Percentiles rank a stretch among this genome's conserved stretches.
Conservation (phyloP, 805 yeast genomes). For the Candida argentea region DNA sequence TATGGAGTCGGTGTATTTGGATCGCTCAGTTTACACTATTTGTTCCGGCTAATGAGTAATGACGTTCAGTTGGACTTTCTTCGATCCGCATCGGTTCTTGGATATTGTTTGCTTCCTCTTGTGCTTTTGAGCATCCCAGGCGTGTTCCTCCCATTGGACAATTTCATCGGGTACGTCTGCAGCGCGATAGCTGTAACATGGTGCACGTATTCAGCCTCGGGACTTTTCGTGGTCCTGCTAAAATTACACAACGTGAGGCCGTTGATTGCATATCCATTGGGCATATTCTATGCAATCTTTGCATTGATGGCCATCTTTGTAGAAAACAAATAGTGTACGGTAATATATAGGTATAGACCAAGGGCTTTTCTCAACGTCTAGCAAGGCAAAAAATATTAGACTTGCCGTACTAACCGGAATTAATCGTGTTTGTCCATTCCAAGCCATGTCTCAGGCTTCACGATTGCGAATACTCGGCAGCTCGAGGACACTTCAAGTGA, state of each 20-base stretch:
- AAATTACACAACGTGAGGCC: slow-evolving; percentile 79
- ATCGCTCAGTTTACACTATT: slow-evolving; percentile 68
- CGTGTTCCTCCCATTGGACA: slow-evolving; percentile 59
- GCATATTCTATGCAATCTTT: slow-evolving; percentile 85
- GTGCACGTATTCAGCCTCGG: slow-evolving; percentile 92
- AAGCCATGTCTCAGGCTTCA: not conserved
- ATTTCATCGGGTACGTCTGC: slow-evolving; percentile 58
- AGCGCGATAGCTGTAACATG: slow-evolving; percentile 65
- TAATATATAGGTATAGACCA: slow-evolving; percentile 1
- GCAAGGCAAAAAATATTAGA: too few relatives aligned
- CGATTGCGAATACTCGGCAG: not conserved
- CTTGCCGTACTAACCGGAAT: not conserved
- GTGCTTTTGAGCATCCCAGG: slow-evolving; percentile 69
- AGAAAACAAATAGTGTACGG: slow-evolving; percentile 16
- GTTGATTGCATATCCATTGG: slow-evolving; percentile 86
- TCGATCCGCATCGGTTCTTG: slow-evolving; percentile 84
- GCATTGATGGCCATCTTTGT: slow-evolving; percentile 92
- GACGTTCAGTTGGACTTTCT: slow-evolving; percentile 43
- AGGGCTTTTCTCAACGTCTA: too few relatives aligned
- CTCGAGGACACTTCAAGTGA: not conserved
- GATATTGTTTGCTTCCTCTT: slow-evolving; percentile 87
- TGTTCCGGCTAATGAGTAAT: slow-evolving; percentile 82
- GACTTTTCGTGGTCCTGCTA: slow-evolving; percentile 79
- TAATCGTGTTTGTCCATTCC: too few relatives aligned
- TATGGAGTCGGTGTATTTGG: slow-evolving; percentile 95